Conservation (phyloP, 768 basidiomycete species). For the Serendipita sp. region DNA sequence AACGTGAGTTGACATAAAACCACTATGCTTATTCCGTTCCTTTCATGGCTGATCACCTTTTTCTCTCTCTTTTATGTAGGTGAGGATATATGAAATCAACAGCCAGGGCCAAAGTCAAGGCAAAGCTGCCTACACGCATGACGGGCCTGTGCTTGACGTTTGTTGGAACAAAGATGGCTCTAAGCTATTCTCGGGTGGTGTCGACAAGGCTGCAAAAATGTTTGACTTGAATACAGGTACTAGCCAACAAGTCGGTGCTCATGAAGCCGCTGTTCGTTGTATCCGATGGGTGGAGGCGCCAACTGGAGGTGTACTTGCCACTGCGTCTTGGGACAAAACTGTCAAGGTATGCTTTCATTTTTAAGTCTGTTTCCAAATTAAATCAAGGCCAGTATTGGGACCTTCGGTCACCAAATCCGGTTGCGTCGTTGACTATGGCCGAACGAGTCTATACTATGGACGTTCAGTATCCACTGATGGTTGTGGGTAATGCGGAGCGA, state of each 20-base stretch:
- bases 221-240: slow-evolving; percentile 79
- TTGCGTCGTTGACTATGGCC: slow-evolving; percentile 66
- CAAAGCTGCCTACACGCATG: slow-evolving; percentile 81
- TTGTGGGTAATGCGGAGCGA: slow-evolving; percentile 84
- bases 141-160: slow-evolving; percentile 73
- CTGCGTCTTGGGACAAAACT: slow-evolving; percentile 97
- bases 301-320: slow-evolving; percentile 61
- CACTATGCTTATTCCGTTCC: background rate
- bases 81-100: slow-evolving; percentile 82
- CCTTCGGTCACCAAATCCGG: slow-evolving; percentile 53
- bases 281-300: slow-evolving; percentile 69
- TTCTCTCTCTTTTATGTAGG: slow-evolving; percentile 28
- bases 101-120: slow-evolving; percentile 62
- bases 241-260: slow-evolving; percentile 67
- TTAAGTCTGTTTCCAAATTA: slow-evolving; percentile 3
- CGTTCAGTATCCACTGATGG: slow-evolving; percentile 64
- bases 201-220: slow-evolving; percentile 89
- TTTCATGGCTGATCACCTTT: slow-evolving; percentile 11
- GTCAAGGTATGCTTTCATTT: slow-evolving; percentile 46
- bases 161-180: slow-evolving; percentile 94
- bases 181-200: slow-evolving; percentile 82
- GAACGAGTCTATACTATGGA: slow-evolving; percentile 85
- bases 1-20: slow-evolving; percentile 35
- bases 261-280: slow-evolving; percentile 75
- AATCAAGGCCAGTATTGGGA: slow-evolving; percentile 68